Percentiles rank a stretch among this genome's conserved stretches.
phyloP scores from a whole-genome alignment of 441 rosid genomes.

The Brassica balearica region DNA sequence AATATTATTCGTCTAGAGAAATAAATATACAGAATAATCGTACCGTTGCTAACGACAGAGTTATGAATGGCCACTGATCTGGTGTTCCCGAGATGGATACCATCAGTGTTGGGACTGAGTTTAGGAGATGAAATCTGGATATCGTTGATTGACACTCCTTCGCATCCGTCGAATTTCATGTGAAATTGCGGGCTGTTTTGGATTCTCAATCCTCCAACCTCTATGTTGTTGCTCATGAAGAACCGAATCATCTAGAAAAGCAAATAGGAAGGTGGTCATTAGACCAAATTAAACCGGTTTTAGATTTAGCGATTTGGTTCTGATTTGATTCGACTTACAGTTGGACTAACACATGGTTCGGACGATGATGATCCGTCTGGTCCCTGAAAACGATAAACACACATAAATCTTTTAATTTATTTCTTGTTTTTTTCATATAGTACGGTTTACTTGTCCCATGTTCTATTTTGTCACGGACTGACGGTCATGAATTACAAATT shows the following conservation, averaged over 20 bases:
- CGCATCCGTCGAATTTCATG: conserved; percentile 94
- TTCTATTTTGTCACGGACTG: conserved; percentile 11
- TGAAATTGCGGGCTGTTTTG: conserved; percentile 97
- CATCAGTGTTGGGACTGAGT: conserved; percentile 94
- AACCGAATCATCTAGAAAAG: conserved; percentile 75
- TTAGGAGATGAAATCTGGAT: conserved; percentile 82
- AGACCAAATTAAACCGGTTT: conserved; percentile 3
- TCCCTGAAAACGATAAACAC: conserved; percentile 55
- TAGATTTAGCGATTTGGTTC: not conserved
- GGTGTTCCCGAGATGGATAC: conserved; percentile 86
- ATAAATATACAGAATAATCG: not conserved
- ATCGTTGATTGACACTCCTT: conserved; percentile 72
- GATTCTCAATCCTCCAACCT: conserved; percentile 63
- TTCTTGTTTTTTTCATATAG: not conserved
- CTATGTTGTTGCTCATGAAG: conserved; percentile 93
- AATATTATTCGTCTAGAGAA: not conserved
- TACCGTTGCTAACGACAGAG: conserved; percentile 85
- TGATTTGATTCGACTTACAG: conserved; percentile 55
- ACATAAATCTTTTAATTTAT: not conserved
- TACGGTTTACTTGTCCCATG: conserved; percentile 2
- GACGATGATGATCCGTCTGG: conserved; percentile 60
- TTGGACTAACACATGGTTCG: conserved; percentile 89
- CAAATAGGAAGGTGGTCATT: not conserved
- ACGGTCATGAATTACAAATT: too few species aligned
- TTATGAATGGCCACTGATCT: conserved; percentile 81